Base-by-base conservation (phyloP, 345 rosid genomes). In the Cardiospermum halicacabum region DNA sequence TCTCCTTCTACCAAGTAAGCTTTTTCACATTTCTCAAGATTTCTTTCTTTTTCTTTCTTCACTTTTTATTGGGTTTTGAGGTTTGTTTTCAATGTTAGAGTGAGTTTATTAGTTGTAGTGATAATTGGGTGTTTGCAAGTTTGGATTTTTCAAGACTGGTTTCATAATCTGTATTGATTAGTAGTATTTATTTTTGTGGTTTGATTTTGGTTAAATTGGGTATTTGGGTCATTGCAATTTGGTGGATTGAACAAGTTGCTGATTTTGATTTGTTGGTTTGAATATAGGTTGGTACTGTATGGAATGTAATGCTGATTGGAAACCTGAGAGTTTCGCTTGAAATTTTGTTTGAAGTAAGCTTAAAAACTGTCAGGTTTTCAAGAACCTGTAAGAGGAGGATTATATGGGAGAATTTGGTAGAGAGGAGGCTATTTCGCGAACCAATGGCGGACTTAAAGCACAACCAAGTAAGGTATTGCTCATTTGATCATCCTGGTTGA, bases 361-460 rank as follows among this genome's bases (percentile, higher is more conserved):
- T 59, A 34, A 56, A 64, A 9, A 21, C 28, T 55, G 60, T 62
- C 43, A 57, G 31, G 69, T 53, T 61, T 53, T 53, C 34, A 24
- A 58, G 67, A 48, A 30, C 36, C 5, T 28, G 28, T 53, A 30
- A 54, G 40, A 65, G 15, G 13, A 25, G 15, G 13, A 25, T 31
- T 15, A 19, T 18, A 68, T 71, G 80, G 76, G 70, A 56, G 71
- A 72, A 60, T 55, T 56, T 48, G 45, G 56, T 34, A 19, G 68
- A 31, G 56, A 25, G 56, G 60, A 64, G 45, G 67, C 53, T 37
- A 51, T 58, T 60, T 53, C 60, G 1, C 39, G 43, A 67, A 13
- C 37, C 34, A 50, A 65, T 61, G 11, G 16, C 57, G 60, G 49
- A 25, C 25, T n/a, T 64, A 40, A 39, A 68, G 34, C 63, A 3